Base-by-base conservation (phyloP, 768 basidiomycete genomes). In the Lentinula lateritia region DNA sequence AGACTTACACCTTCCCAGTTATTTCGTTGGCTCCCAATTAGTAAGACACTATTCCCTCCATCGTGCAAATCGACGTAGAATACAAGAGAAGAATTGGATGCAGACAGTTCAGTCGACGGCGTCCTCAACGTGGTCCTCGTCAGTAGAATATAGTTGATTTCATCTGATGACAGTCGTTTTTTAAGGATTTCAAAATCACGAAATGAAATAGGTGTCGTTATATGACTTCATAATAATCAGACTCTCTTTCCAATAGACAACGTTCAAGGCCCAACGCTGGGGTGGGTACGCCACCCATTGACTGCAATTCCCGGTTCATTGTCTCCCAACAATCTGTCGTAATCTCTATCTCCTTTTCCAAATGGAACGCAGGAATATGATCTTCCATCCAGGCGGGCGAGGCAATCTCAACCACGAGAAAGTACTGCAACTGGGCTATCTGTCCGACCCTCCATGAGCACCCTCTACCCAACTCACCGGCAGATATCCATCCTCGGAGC, bases 291-390 rank as follows among this genome's bases (percentile, higher is more conserved):
- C 69, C 71, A 23, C 68, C 72, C 54, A 68, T 64, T 9, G 63
- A 62, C 39, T 69, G 65, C 32, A 71, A 38, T 57, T 73, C 74
- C 53, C 62, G 66, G 39, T 72, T 69, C 41, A 64, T 66, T 23
- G 66, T 62, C 23, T 68, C 74, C 65, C 69, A 72, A n/a, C 65
- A 63, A 59, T 76, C 75, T 10, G 69, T 74, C 4, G 72, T 70
- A 13, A 76, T 50, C 35, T 67, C 65, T 18, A 76, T 56, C 15
- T 65, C 61, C 50, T 71, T 67, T 32, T 71, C 69, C 60, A 69
- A 65, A 6, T 61, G 53, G 56, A 68, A 74, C 8, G 52, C 39
- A 7, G 73, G 75, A 15, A 75, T 59, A 53, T 71, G 63, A 6
- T 64, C 61, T 15, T 65, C 59, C 28, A 63, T 42, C 52, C 66